Percentiles rank a stretch among this genome's conserved stretches.
Evolutionary conservation across 192 early-diverging fungal species (phyloP).

Genomic region (Coemansia sp.): DNA sequence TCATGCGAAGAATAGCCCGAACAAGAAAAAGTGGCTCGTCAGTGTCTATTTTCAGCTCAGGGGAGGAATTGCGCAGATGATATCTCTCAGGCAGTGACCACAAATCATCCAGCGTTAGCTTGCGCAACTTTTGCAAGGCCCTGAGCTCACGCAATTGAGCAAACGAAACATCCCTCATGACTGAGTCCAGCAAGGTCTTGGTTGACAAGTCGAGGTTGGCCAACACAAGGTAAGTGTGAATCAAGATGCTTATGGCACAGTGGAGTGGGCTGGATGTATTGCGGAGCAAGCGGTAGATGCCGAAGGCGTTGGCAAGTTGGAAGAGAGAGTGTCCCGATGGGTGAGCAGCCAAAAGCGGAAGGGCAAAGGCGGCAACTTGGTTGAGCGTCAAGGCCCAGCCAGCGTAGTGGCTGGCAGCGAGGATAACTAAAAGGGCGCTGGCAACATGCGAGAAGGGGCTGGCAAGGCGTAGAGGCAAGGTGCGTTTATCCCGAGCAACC

Average conservation of each 20-base stretch:
- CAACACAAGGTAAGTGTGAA: slow-evolving; percentile 10
- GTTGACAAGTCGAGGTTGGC: slow-evolving; percentile 9
- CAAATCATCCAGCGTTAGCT: slow-evolving; percentile 18
- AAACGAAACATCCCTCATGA: slow-evolving; percentile 4
- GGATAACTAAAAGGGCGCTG: neutral
- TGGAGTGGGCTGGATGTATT: neutral
- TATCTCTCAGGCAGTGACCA: slow-evolving; percentile 24
- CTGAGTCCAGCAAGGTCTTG: neutral
- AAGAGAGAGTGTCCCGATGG: neutral
- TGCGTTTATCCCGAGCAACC: neutral
- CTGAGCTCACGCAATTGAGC: slow-evolving; percentile 23
- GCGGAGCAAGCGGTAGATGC: slow-evolving; percentile 9
- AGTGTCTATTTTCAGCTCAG: slow-evolving; percentile 25
- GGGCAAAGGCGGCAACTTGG: neutral
- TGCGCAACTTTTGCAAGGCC: slow-evolving; percentile 9
- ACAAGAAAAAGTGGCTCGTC: slow-evolving; percentile 34
- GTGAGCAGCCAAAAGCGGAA: neutral
- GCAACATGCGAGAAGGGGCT: neutral
- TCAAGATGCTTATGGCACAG: neutral
- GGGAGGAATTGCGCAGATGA: neutral
- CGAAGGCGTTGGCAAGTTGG: slow-evolving; percentile 13
- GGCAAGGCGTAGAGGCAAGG: neutral
- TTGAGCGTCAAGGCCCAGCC: neutral
- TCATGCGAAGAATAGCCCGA: slow-evolving; percentile 29
- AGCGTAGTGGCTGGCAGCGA: slow-evolving; percentile 2